Evolutionary conservation across 2,329 filamentous ascomycete species (phyloP).

Genomic region (Dryadomyces quercus-mongolicae): DNA sequence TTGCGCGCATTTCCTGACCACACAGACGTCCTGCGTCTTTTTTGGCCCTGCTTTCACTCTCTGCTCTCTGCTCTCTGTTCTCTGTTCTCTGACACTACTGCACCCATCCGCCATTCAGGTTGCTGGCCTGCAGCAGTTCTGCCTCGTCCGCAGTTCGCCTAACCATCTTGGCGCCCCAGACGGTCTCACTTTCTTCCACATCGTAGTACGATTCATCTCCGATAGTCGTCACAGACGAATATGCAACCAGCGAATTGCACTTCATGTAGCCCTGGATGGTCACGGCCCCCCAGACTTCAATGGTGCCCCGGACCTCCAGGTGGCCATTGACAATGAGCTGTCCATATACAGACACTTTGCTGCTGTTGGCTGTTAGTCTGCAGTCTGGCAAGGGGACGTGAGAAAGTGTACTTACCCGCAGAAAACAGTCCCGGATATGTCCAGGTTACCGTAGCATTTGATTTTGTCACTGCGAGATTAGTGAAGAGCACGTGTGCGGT

Average conservation of each 20-base stretch:
- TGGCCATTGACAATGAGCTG: slow-evolving; percentile 31
- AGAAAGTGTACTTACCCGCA: slow-evolving; percentile 20
- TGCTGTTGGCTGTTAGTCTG: slow-evolving; percentile 17
- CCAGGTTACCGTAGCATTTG: slow-evolving; percentile 34
- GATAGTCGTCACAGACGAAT: slow-evolving; percentile 33
- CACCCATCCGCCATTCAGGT: too few species aligned
- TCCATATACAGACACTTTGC: slow-evolving; percentile 34
- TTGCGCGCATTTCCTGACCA: neutral
- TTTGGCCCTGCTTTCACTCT: neutral
- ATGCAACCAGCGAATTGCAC: slow-evolving; percentile 30
- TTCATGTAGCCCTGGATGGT: slow-evolving; percentile 31
- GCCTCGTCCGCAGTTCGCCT: slow-evolving; percentile 26
- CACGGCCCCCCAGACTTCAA: slow-evolving; percentile 36
- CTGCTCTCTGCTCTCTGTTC: too few species aligned
- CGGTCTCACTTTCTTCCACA: slow-evolving; percentile 28
- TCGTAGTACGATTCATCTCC: slow-evolving; percentile 30
- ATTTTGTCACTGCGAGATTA: slow-evolving; percentile 23
- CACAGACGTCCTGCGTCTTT: neutral
- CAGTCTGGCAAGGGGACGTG: neutral
- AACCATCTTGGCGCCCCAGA: slow-evolving; percentile 30
- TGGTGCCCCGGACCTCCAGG: slow-evolving; percentile 25
- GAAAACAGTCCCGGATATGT: slow-evolving; percentile 25
- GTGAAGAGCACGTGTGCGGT: neutral
- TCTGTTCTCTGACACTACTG: too few species aligned
- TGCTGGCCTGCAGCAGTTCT: slow-evolving; percentile 15